Evolutionary conservation across 116 monocot species (phyloP), one percentile per base, ranked within the genome.

Genomic region (Zostera marina): DNA sequence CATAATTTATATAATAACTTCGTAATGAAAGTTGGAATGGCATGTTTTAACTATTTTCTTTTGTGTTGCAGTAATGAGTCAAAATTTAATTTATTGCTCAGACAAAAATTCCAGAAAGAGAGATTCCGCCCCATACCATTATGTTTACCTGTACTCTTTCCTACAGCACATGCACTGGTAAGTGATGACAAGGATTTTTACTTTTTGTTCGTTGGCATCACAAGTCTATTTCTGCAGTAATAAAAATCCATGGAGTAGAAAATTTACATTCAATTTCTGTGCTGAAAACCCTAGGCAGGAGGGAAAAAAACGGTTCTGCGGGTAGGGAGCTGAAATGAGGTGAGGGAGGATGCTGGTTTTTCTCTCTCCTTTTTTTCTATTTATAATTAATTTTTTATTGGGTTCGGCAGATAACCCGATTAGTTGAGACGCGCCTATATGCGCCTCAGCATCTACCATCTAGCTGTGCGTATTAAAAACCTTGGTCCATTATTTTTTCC

Each of bases 61-160:
- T 7, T 39, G 17, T 69, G 53, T 17, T 75, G 53, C 63, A 82
- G 77, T 24, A 81, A 76, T 63, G 80, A 83, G 61, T 22, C 68
- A 40, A 86, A 69, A 63, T 61, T 61, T 21, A 72, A 11, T 74
- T 75, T 69, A 55, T 52, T 24, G 44, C 23, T 55, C 15, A 42
- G 38, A 65, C 15, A 62, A 56, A 47, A 7, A 47, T 41, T 62
- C 47, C 56, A 47, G 13, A 56, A 78, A 62, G 90, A 98, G 73
- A 82, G 77, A 69, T 98, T 83, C 53, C 79, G 96, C 23, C 83
- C 96, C 53, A 73, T 86, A 65, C 90, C 96, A 39, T 64, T 98
- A 15, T 90, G 82, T 65, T 66, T 74, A 59, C 96, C 62, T 9
- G 48, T 79, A 72, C 61, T 90, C 59, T 69, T 90, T 69, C 98